Base-by-base conservation (phyloP, 2,329 filamentous ascomycete species). In the Pyricularia grisea region DNA sequence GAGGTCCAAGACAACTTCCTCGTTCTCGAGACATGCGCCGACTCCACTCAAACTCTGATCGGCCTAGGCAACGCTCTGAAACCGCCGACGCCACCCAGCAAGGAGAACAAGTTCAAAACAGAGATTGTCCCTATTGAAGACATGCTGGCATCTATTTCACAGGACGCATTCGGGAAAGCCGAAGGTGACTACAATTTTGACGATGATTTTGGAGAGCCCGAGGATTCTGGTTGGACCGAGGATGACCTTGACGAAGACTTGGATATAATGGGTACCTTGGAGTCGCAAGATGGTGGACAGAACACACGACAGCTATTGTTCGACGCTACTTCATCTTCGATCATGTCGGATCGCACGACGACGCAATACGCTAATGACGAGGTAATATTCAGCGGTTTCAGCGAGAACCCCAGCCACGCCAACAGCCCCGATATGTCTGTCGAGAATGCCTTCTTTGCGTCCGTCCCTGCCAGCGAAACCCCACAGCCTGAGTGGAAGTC, bases 31-130 rank as follows among this genome's bases (percentile, higher is more conserved):
- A 96, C 94, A 0, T 99, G 96, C 75, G 95, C 95, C 33, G 95
- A 99, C 78, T 99, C 95, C 1, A 98, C 93, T 0, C 93, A 97
- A 77, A 99, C 95, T 0, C 84, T 99, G 17, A 90, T 97, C 68
- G 85, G 87, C 1, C 85, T 97, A 61, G 80, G 94, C 20, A 92
- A 91, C 74, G 93, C 91, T 0, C 83, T 99, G 4, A 88, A 90
- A 55, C 95, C 94, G 4, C 94, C 95, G 0, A 89, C 88, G 9
- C 90, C 93, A 0, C 93, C 94, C 1, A 94, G 87, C 74, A 92
- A 90, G 71, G 90, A 91, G 73, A 87, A 90, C 72, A 95, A 95
- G 76, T 99, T 97, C 77, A 87, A 92, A 50, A 97, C 94, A 0
- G 88, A 94, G 71, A 86, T 97, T 3, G 88, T 97, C 70, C 93